phyloP scores from a whole-genome alignment of 2,329 filamentous ascomycete genomes.

The Aspergillus unguis region DNA sequence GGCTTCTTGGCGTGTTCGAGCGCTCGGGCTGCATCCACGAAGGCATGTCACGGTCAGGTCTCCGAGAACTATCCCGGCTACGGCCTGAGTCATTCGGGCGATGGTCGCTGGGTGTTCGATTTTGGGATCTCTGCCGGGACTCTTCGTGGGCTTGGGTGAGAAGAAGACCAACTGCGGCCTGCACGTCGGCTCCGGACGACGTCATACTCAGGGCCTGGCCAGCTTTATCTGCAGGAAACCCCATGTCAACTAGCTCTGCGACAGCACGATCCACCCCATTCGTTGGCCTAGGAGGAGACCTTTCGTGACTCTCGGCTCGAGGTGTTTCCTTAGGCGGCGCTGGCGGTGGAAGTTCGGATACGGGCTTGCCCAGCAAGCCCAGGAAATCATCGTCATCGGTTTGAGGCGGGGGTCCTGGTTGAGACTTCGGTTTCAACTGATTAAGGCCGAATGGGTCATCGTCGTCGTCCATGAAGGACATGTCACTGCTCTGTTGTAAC shows the following conservation, averaged over 20 bases:
- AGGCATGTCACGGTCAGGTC: slow-evolving; percentile 41
- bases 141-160: slow-evolving; percentile 87
- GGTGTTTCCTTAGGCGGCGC: slow-evolving; percentile 25
- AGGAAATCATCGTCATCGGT: slow-evolving; percentile 59
- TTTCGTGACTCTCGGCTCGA: slow-evolving; percentile 14
- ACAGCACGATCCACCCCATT: slow-evolving; percentile 72
- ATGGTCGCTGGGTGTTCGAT: slow-evolving; percentile 21
- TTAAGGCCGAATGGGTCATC: slow-evolving; percentile 77
- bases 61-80: slow-evolving; percentile 24
- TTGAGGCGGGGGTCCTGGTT: slow-evolving; percentile 48
- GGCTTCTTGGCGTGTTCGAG: slow-evolving; percentile 21
- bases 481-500: slow-evolving; percentile 20
- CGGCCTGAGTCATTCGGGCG: slow-evolving; percentile 20
- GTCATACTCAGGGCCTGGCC: slow-evolving; percentile 74
- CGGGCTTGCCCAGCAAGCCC: slow-evolving; percentile 58
- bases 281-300: slow-evolving; percentile 25
- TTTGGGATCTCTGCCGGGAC: slow-evolving; percentile 65
- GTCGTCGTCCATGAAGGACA: slow-evolving; percentile 56
- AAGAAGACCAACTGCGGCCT: slow-evolving; percentile 83
- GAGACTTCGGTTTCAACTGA: slow-evolving; percentile 55
- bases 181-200: slow-evolving; percentile 73
- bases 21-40: slow-evolving; percentile 62
- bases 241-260: slow-evolving; percentile 89
- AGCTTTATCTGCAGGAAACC: slow-evolving; percentile 84
- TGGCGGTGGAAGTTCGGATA: slow-evolving; percentile 48